These are phyloP conservation scores for Globisporangium parvum DNA, from an alignment of 352 stramenopile species.

Conservation along the genomic window DNA sequence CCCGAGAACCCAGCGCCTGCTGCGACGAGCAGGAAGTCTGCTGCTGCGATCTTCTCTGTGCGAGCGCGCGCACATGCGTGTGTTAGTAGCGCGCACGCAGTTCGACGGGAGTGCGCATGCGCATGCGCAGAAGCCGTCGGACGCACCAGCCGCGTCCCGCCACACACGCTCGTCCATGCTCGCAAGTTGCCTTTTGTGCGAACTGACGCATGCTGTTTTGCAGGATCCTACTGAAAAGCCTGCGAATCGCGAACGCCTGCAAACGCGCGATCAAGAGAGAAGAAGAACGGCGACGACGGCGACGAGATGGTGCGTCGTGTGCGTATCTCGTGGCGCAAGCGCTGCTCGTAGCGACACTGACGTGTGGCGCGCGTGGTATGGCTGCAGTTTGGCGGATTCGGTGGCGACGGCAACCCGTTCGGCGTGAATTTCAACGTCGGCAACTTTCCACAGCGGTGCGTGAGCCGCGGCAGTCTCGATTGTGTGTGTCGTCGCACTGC, in stretches of 20 bases:
- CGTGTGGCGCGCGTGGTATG: not conserved
- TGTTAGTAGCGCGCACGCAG: not conserved
- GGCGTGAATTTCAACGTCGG: slow-evolving; percentile 77
- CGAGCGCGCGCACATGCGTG: not conserved
- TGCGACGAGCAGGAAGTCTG: slow-evolving; percentile 84
- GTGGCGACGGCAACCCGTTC: slow-evolving; percentile 74
- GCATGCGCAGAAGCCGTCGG: not conserved
- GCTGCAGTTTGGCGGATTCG: slow-evolving; percentile 62
- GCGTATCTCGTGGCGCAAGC: not conserved
- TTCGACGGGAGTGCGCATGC: not conserved
- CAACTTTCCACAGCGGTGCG: slow-evolving; percentile 64
- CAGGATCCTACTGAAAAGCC: not conserved
- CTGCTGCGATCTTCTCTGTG: slow-evolving; percentile 56
- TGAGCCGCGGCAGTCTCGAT: not conserved
- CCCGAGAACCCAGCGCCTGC: slow-evolving; percentile 87
- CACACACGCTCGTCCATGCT: slow-evolving; percentile 9
- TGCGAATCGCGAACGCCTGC: not conserved
- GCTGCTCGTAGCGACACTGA: not conserved
- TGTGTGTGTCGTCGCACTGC: not conserved
- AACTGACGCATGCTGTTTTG: not conserved
- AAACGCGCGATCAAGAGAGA: not conserved
- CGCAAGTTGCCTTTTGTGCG: not conserved
- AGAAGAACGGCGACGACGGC: slow-evolving; percentile 14
- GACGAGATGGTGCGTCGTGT: slow-evolving; percentile 8
- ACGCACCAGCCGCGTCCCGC: slow-evolving; percentile 29